Percentiles rank a stretch among this genome's conserved stretches.
These are phyloP conservation scores for Saccharomyces pastorianus DNA, from an alignment of 1,139 yeast genomes.

Conservation along the genomic window DNA sequence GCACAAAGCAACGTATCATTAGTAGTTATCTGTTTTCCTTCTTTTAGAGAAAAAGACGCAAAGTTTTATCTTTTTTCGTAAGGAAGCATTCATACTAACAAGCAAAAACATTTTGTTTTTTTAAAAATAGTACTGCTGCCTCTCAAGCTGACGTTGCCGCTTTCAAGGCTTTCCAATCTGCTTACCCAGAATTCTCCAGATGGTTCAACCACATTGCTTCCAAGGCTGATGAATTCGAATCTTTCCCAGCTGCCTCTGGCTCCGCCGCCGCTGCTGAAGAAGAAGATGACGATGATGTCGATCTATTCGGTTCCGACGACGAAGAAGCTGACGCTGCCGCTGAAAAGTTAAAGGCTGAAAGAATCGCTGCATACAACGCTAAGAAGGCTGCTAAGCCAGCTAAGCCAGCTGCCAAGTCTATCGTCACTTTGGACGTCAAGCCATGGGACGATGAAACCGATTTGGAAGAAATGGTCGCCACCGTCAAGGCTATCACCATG, in stretches of 20 bases:
- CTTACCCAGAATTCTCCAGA: conserved; percentile 92
- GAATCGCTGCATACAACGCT: conserved; percentile 95
- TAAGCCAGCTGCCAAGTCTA: conserved; percentile 96
- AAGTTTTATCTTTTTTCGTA: too few relatives aligned
- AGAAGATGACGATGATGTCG: conserved; percentile 85
- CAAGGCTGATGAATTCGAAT: conserved; percentile 72
- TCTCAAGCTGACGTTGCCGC: conserved; percentile 93
- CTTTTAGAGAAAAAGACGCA: not conserved
- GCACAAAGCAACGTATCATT: not conserved
- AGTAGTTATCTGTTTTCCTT: not conserved
- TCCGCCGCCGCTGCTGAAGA: conserved; percentile 48
- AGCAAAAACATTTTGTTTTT: conserved; percentile 4
- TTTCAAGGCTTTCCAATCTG: conserved; percentile 88
- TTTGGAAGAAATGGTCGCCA: conserved; percentile 76
- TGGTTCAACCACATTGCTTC: conserved; percentile 98
- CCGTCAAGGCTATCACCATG: conserved; percentile 73
- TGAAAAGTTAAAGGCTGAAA: conserved; percentile 92
- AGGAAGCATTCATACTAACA: not conserved
- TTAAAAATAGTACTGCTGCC: conserved; percentile 54
- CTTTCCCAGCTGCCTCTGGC: conserved; percentile 80
- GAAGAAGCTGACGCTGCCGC: conserved; percentile 96
- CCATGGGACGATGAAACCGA: conserved; percentile 99
- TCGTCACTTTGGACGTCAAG: conserved; percentile 93
- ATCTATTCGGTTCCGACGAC: conserved; percentile 84
- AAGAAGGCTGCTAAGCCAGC: conserved; percentile 97